A percentile compares a stretch with the other conserved stretches of the same genome.
Conservation (phyloP, 257 asterid species). For the Euphrasia confusa region DNA sequence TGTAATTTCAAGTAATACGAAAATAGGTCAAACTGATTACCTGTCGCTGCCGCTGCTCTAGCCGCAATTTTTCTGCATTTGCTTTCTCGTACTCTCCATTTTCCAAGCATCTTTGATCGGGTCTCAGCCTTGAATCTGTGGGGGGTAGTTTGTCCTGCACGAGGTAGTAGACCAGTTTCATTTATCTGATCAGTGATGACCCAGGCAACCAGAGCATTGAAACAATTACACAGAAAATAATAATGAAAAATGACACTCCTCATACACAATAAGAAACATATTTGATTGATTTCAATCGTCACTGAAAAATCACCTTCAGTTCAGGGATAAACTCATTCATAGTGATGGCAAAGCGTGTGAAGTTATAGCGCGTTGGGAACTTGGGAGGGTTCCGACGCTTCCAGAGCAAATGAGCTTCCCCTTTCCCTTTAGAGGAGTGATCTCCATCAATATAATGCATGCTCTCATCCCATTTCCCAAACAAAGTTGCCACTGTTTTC, state of each 20-base stretch:
- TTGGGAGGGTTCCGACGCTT: slow-evolving; percentile 71
- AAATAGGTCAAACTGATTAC: slow-evolving; percentile 33
- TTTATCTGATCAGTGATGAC: not conserved
- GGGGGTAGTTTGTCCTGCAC: slow-evolving; percentile 88
- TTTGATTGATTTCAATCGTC: no score
- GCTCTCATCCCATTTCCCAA: slow-evolving; percentile 98
- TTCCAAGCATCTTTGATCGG: slow-evolving; percentile 95
- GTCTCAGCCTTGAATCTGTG: slow-evolving; percentile 94
- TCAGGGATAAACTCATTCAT: slow-evolving; percentile 81
- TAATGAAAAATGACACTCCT: no score
- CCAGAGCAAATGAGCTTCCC: slow-evolving; percentile 79
- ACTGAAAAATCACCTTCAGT: slow-evolving; percentile 49
- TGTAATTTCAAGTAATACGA: slow-evolving; percentile 1
- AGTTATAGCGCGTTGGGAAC: slow-evolving; percentile 77
- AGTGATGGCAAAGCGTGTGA: slow-evolving; percentile 85
- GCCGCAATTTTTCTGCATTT: slow-evolving; percentile 68
- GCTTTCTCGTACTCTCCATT: slow-evolving; percentile 85
- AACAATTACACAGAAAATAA: no score
- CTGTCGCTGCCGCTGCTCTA: slow-evolving; percentile 94
- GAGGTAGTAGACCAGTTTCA: slow-evolving; percentile 4
- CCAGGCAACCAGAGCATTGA: no score
- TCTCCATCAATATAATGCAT: slow-evolving; percentile 78
- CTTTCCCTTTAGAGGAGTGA: slow-evolving; percentile 50
- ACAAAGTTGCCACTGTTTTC: slow-evolving; percentile 72
- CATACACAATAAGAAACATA: no score